Evolutionary conservation across 331 rosid species (phyloP).

Genomic region (Quercus lobata): DNA sequence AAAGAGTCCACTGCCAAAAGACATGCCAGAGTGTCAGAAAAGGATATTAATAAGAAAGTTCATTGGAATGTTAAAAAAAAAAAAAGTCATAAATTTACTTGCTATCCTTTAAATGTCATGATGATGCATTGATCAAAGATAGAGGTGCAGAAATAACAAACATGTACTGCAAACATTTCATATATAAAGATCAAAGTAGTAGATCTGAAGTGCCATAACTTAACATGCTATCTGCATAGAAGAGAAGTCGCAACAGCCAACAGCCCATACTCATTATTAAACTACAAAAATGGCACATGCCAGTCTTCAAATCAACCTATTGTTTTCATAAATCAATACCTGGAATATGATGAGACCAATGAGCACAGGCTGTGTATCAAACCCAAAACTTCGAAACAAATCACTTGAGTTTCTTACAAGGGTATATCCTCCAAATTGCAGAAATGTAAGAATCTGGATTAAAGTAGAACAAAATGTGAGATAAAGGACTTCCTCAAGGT

Average conservation of each 20-base stretch:
- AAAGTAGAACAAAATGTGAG: constrained; percentile 3
- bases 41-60: not conserved
- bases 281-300: not conserved
- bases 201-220: not conserved
- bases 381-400: constrained; percentile 85
- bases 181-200: not conserved
- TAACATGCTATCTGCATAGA: not conserved
- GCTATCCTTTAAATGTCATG: not conserved
- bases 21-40: not conserved
- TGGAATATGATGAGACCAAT: constrained; percentile 89
- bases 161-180: not conserved
- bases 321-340: constrained; percentile 33
- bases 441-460: constrained; percentile 75
- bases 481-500: not conserved
- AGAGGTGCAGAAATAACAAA: not conserved
- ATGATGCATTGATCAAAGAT: not conserved
- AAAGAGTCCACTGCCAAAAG: not conserved
- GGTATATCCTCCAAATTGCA: constrained; percentile 97
- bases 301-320: not conserved
- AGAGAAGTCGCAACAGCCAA: not conserved
- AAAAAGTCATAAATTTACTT: not conserved
- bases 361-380: constrained; percentile 89
- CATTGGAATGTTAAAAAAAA: not conserved
- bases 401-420: constrained; percentile 82
- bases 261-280: not conserved